Evolutionary conservation across 2,329 filamentous ascomycete genomes (phyloP).

Genomic region (Dactylonectria macrodidyma): DNA sequence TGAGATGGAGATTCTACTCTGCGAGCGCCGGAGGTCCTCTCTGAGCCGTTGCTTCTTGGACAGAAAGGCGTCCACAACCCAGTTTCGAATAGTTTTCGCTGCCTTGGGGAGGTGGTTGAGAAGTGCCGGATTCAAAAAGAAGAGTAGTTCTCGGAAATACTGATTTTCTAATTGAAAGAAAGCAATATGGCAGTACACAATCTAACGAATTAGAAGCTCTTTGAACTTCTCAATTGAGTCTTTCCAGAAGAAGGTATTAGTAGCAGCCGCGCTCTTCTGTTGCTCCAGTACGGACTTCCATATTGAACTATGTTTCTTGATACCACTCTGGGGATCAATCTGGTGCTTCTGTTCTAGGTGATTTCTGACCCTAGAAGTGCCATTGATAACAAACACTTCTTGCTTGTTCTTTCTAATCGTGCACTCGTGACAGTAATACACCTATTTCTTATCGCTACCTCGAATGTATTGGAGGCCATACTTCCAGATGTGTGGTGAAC

Average conservation of each 20-base stretch:
- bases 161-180: neutral
- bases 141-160: neutral
- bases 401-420: too few relatives aligned
- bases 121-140: neutral
- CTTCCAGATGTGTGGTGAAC: too few relatives aligned
- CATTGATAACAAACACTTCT: too few relatives aligned
- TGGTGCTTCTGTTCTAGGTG: neutral
- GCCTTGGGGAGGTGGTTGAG: neutral
- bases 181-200: neutral
- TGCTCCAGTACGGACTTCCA: neutral
- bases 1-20: neutral
- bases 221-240: neutral
- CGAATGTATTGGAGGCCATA: too few relatives aligned
- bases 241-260: constrained; percentile 1
- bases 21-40: neutral
- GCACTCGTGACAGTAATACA: too few relatives aligned
- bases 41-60: neutral
- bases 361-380: too few relatives aligned
- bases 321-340: neutral
- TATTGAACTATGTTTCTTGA: neutral
- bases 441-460: too few relatives aligned
- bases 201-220: neutral
- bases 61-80: neutral
- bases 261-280: neutral
- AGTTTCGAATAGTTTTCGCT: neutral